phyloP scores from a whole-genome alignment of 78 protist species.

The Dictyostelium purpureum region DNA sequence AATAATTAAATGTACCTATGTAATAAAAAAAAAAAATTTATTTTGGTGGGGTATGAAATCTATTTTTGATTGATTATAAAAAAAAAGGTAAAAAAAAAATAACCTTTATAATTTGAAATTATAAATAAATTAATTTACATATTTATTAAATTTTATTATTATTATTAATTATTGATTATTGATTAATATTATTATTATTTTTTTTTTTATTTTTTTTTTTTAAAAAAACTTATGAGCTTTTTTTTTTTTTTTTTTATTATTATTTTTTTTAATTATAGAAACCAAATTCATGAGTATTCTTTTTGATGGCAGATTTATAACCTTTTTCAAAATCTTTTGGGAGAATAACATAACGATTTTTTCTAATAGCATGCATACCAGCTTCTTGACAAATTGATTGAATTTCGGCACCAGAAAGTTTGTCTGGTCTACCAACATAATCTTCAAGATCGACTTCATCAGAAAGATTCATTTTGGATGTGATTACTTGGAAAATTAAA shows the following conservation, averaged over 20 bases:
- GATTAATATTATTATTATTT: not conserved
- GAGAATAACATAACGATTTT: constrained; percentile 97
- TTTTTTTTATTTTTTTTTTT: not conserved
- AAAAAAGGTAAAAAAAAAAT: no score
- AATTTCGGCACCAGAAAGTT: constrained; percentile 98
- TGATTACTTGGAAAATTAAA: constrained; percentile 96
- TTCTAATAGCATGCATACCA: constrained; percentile 99
- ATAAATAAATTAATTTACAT: no score
- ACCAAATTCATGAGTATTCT: constrained; percentile 77
- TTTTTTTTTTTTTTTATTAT: not conserved
- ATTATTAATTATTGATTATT: no score
- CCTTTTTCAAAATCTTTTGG: constrained; percentile 99
- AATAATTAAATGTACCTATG: no score
- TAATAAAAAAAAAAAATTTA: no score
- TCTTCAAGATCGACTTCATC: constrained; percentile 99
- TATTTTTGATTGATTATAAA: no score
- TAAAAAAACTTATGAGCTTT: not conserved
- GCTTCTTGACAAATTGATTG: constrained; percentile 99
- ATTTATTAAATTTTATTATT: no score
- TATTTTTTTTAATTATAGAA: constrained; percentile 62
- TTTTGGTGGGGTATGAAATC: no score
- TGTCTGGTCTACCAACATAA: constrained; percentile 97
- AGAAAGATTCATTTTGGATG: constrained; percentile 97
- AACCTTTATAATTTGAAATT: no score
- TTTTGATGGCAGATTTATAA: constrained; percentile 88